These are phyloP conservation scores for Lipomyces anomalus DNA, from an alignment of 805 yeast genomes.

Conservation along the genomic window DNA sequence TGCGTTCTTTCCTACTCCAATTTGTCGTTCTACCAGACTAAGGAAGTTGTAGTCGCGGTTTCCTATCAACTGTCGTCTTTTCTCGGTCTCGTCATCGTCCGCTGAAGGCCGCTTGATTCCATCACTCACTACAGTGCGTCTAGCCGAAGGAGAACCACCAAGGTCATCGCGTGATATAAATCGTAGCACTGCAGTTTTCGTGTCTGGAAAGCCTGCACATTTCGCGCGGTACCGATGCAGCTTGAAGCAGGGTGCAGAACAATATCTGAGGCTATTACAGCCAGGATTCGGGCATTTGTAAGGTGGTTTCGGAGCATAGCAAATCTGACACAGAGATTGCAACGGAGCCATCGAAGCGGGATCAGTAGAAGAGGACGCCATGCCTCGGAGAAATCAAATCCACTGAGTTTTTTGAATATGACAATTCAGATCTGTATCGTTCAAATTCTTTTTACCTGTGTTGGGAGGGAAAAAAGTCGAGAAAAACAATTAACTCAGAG, in stretches of 20 bases:
- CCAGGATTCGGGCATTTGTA: constrained; percentile 18
- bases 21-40: constrained; percentile 16
- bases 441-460: too few relatives aligned
- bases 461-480: too few relatives aligned
- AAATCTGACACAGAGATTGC: constrained; percentile 10
- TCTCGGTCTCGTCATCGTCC: constrained; percentile 3
- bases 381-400: too few relatives aligned
- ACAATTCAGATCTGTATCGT: too few relatives aligned
- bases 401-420: too few relatives aligned
- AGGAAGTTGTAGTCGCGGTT: constrained; percentile 22
- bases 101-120: not conserved
- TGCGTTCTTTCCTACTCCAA: constrained; percentile 17
- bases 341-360: constrained; percentile 1
- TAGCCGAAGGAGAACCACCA: constrained; percentile 7
- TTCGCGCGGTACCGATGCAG: constrained; percentile 12
- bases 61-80: constrained; percentile 8
- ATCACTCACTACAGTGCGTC: not conserved
- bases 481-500: too few relatives aligned
- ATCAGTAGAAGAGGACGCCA: too few relatives aligned
- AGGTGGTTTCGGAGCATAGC: constrained; percentile 10
- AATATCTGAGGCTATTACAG: constrained; percentile 13
- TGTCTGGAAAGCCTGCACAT: constrained; percentile 18
- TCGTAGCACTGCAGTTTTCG: constrained; percentile 14
- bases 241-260: constrained; percentile 18
- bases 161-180: constrained; percentile 17